Evolutionary conservation across 306 rosid genomes (phyloP).

Genomic region (Dalbergia cultrata): DNA sequence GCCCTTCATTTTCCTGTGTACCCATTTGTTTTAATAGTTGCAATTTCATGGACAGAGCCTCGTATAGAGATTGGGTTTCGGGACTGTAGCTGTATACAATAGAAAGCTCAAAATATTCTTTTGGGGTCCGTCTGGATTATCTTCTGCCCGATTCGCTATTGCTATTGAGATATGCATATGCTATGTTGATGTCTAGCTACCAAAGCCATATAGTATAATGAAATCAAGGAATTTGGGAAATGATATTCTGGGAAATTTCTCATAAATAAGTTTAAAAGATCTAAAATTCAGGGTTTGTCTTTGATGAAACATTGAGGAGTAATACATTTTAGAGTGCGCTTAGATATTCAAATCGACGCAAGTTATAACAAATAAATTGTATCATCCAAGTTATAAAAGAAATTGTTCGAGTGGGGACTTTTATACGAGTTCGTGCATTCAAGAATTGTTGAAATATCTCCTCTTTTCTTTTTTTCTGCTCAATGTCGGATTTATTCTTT

Average conservation of each 20-base stretch:
- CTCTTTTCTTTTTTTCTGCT: no score
- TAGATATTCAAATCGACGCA: no score
- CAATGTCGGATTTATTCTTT: no score
- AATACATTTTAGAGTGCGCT: no score
- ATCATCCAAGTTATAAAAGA: no score
- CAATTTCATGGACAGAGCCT: conserved; percentile 11
- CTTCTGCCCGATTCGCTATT: conserved; percentile 13
- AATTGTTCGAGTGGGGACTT: neutral
- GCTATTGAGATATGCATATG: neutral
- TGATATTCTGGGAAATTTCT: neutral
- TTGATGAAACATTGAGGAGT: no score
- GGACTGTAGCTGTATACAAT: conserved; percentile 10
- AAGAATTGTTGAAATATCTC: neutral
- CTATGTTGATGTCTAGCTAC: neutral
- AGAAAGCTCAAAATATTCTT: neutral
- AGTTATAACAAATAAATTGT: no score
- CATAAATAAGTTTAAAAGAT: no score
- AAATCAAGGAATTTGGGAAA: neutral
- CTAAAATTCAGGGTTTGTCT: no score
- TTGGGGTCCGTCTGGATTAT: conserved; percentile 9
- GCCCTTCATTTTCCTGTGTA: conserved; percentile 7
- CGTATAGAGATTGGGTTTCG: conserved; percentile 2
- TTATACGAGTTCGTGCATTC: neutral
- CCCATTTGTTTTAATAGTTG: conserved; percentile 23
- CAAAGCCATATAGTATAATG: neutral